Percentiles rank a stretch among this genome's conserved stretches.
phyloP scores from a whole-genome alignment of 805 yeast species.

The Starmerella stellata region DNA sequence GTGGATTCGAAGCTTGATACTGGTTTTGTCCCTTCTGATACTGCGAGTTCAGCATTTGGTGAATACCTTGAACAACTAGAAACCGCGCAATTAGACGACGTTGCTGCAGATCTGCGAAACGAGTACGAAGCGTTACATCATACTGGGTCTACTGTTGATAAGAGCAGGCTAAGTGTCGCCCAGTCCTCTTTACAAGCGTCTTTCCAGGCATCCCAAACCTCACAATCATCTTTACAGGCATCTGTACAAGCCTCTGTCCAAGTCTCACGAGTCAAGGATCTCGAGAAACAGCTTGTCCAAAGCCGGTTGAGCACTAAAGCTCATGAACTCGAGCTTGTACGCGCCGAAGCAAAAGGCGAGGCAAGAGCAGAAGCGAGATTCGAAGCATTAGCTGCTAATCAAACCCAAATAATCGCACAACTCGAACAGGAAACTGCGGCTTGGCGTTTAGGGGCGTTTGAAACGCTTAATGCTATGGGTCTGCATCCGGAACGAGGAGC shows the following conservation, averaged over 20 bases:
- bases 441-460: constrained; percentile 27
- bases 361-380: constrained; percentile 12
- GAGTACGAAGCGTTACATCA: constrained; percentile 20
- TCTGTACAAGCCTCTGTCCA: too few species aligned
- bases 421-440: constrained; percentile 8
- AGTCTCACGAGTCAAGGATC: constrained; percentile 52
- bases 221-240: too few species aligned
- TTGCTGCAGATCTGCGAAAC: constrained; percentile 16
- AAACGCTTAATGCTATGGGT: constrained; percentile 59
- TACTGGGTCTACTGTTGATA: too few species aligned
- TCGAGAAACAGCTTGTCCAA: constrained; percentile 22
- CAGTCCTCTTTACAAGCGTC: too few species aligned
- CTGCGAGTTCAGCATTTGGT: constrained; percentile 3
- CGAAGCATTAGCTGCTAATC: constrained; percentile 8
- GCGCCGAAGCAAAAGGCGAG: constrained; percentile 13
- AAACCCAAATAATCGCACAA: constrained; percentile 5
- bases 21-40: background rate
- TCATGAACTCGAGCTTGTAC: constrained; percentile 10
- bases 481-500: constrained; percentile 29
- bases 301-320: constrained; percentile 7
- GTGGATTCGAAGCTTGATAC: background rate
- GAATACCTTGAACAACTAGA: constrained; percentile 16
- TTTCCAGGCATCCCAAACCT: too few species aligned
- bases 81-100: constrained; percentile 15
- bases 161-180: too few species aligned